Evolutionary conservation across 176 grass and related monocot species (phyloP).

Genomic region (Hordeum vulgare): MorexV3_pseudomolecules_assembly NC_058522.1:506119181-506119680

Average conservation of each 20-base stretch:
- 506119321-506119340: conserved; percentile 75
- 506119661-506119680: conserved; percentile 53
- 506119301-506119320: conserved; percentile 72
- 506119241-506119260: conserved; percentile 81
- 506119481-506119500: conserved; percentile 13
- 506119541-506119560: background rate
- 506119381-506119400: conserved; percentile 82
- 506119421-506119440: conserved; percentile 90
- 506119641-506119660: conserved; percentile 15
- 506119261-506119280: conserved; percentile 84
- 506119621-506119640: background rate
- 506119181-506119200: background rate
- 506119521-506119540: background rate
- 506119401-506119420: conserved; percentile 87
- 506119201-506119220: background rate
- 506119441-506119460: conserved; percentile 90
- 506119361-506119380: conserved; percentile 63
- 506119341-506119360: conserved; percentile 78
- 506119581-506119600: background rate
- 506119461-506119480: conserved; percentile 72
- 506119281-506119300: conserved; percentile 85
- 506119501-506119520: background rate
- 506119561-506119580: background rate
- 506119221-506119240: conserved; percentile 52
- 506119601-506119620: background rate